Percentiles rank a stretch among this genome's conserved stretches.
These are phyloP conservation scores for Helianthus annuus DNA, from an alignment of 129 eudicot species.

Conservation along the genomic window DNA sequence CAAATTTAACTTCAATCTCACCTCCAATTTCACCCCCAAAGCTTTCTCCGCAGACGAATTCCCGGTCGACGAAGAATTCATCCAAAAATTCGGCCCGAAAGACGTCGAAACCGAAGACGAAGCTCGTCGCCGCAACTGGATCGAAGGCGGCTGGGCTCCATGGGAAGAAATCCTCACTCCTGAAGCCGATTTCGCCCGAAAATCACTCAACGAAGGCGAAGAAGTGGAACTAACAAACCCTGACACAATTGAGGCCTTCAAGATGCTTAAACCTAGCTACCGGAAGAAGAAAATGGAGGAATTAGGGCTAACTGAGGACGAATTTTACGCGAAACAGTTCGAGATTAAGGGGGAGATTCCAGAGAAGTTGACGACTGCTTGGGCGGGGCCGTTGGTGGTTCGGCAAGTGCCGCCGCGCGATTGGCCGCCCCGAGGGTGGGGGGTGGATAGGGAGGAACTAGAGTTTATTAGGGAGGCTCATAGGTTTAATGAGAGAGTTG, in stretches of 20 bases:
- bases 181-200: constrained; percentile 80
- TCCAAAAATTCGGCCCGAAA: constrained; percentile 67
- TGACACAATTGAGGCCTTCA: constrained; percentile 86
- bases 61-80: constrained; percentile 85
- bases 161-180: constrained; percentile 97
- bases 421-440: constrained; percentile 99
- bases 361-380: constrained; percentile 56
- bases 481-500: constrained; percentile 56
- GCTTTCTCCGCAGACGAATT: constrained; percentile 71
- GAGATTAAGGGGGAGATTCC: constrained; percentile 82
- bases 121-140: constrained; percentile 89
- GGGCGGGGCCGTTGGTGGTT: constrained; percentile 85
- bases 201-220: constrained; percentile 88
- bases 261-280: constrained; percentile 80
- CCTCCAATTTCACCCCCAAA: constrained; percentile 30
- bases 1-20: neutral
- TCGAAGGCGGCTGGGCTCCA: constrained; percentile 97
- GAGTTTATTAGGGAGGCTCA: constrained; percentile 87
- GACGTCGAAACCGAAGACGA: constrained; percentile 86
- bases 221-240: constrained; percentile 72
- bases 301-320: constrained; percentile 83
- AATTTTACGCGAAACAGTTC: constrained; percentile 80
- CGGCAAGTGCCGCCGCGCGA: constrained; percentile 86
- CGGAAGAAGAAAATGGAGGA: constrained; percentile 66
- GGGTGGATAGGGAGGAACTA: constrained; percentile 79